phyloP scores from a whole-genome alignment of 108 stramenopile genomes.

The Aurantiochytrium sp. region DNA sequence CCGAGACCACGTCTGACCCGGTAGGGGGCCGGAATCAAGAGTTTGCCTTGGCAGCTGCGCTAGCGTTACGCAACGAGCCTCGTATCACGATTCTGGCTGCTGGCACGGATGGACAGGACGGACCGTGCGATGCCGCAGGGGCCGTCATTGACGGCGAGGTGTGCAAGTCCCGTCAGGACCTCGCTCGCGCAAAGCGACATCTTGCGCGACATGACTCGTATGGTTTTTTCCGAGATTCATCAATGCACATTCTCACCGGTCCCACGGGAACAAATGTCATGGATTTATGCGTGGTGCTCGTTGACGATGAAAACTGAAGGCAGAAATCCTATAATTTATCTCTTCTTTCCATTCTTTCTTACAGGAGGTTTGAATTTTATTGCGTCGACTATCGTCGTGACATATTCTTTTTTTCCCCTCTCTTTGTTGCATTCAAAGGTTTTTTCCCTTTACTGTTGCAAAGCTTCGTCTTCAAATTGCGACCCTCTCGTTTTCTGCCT shows the following conservation, averaged over 20 bases:
- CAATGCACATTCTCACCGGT: background rate
- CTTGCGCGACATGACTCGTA: slow-evolving; percentile 12
- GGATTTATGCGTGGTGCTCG: background rate
- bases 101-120: slow-evolving; percentile 22
- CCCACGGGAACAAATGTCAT: slow-evolving; percentile 30
- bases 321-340: background rate
- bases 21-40: background rate
- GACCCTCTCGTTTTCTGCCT: too few relatives aligned
- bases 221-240: background rate
- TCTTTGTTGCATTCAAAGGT: too few relatives aligned
- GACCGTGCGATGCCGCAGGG: slow-evolving; percentile 25
- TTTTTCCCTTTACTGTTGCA: too few relatives aligned
- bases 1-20: too few relatives aligned
- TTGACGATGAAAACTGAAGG: background rate
- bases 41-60: slow-evolving; percentile 14
- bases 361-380: background rate
- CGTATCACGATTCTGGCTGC: background rate
- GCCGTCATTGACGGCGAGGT: background rate
- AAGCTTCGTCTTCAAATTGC: too few relatives aligned
- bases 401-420: too few relatives aligned
- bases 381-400: too few relatives aligned
- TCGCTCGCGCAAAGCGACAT: background rate
- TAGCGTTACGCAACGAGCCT: background rate
- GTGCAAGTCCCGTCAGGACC: background rate
- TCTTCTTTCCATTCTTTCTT: background rate